Evolutionary conservation across 768 basidiomycete genomes (phyloP), one percentile per base, ranked within the genome.

Genomic region (Cubamyces sp.): DNA sequence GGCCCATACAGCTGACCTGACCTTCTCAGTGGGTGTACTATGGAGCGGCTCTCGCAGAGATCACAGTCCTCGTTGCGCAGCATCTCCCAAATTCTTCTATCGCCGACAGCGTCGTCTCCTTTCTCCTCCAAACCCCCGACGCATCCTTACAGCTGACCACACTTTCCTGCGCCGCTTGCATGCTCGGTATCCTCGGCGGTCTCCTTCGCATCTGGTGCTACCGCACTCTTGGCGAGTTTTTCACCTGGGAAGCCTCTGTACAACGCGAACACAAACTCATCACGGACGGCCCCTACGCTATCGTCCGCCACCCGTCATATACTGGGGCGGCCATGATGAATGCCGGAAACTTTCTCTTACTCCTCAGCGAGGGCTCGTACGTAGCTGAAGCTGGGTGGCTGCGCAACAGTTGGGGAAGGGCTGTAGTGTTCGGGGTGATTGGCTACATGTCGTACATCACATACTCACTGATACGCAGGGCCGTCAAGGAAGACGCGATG

Each of bases 251-350:
- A 19, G 49, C 64, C 28, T 48, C 62, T 25, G 50, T 64, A 16
- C 43, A 52, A 19, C 25, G 28, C 14, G 30, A 57, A 37, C 67
- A 68, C 51, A 56, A 53, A 25, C 50, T 68, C 41, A 47, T 68
- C 57, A 66, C 57, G 1, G 28, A 15, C 15, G 65, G 65, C 9
- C 62, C 62, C 18, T 68, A 66, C 58, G 39, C 47, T 8, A 28
- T 51, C 25, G 61, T 68, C 14, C 67, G 67, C 9, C 65, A 68
- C 55, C 67, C 62, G 6, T 47, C 53, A 19, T 66, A 68, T 42
- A 47, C 65, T 5, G 67, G 41, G n/a, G 21, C 30, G 50, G 9
- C 15, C 5, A 16, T 51, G 16, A 51, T 51, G 26, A 26, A 18
- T 18, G 6, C 28, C 8, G 50, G 50, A 2, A 51, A 30, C 30